Evolutionary conservation across 495 filamentous ascomycete genomes (phyloP).

Genomic region (Chaetomium tenue): DNA sequence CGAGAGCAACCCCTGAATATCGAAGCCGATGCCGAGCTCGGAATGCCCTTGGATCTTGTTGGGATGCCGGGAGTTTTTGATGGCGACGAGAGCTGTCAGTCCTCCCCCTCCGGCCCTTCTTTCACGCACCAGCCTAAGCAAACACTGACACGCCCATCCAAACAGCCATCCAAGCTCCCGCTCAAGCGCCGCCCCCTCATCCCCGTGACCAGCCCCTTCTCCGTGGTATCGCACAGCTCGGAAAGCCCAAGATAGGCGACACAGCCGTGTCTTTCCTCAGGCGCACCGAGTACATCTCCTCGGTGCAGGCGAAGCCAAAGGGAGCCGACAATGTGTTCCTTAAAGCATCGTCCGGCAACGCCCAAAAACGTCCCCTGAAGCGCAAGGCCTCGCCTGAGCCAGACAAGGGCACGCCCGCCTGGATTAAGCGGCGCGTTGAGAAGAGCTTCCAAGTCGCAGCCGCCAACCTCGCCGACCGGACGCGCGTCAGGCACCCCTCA

Average conservation of each 20-base stretch:
- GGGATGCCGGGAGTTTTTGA: constrained; percentile 93
- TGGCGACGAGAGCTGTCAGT: constrained; percentile 91
- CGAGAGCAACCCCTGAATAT: constrained; percentile 92
- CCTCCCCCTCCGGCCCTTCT: background rate
- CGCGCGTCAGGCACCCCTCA: constrained; percentile 72
- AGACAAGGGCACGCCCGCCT: constrained; percentile 70
- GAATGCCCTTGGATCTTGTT: constrained; percentile 94
- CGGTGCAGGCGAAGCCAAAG: constrained; percentile 46
- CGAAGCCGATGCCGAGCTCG: constrained; percentile 94
- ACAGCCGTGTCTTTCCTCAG: constrained; percentile 87
- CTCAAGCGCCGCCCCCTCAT: constrained; percentile 66
- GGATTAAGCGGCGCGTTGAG: constrained; percentile 75
- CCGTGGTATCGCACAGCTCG: constrained; percentile 72
- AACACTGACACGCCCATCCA: constrained; percentile 30
- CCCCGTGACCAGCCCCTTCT: constrained; percentile 79
- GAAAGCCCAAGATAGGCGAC: constrained; percentile 65
- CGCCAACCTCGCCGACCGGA: constrained; percentile 64
- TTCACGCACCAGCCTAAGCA: background rate
- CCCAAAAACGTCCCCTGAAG: constrained; percentile 41
- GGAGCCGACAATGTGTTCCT: constrained; percentile 32
- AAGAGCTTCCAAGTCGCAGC: constrained; percentile 84
- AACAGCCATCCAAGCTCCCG: constrained; percentile 75
- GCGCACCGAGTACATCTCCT: constrained; percentile 92
- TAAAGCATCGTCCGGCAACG: constrained; percentile 44
- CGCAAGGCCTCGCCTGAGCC: constrained; percentile 48